Base-by-base conservation (phyloP, 2,329 filamentous ascomycete species). In the Orbilia ellipsospora region DNA sequence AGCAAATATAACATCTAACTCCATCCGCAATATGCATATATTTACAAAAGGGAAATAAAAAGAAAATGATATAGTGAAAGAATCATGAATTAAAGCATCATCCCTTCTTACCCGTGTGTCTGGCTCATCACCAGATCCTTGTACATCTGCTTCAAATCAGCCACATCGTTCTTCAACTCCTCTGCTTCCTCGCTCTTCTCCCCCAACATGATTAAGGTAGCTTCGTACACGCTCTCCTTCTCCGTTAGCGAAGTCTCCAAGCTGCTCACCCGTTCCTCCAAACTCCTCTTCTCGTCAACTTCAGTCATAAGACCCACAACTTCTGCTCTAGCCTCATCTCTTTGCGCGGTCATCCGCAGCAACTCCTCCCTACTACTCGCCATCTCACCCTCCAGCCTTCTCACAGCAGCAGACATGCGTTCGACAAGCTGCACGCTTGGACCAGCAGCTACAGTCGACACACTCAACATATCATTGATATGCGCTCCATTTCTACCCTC, bases 121-220 rank as follows among this genome's bases (percentile, higher is more conserved):
- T 92, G 94, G 81, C 90, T 89, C 83, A 96, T 92, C 57, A 96
- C 91, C 82, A 99, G 83, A 81, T 98, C 94, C 78, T 93, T 89
- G 84, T 98, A 98, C 87, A 99, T 97, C 80, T 90, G 90, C 85
- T 99, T 99, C 82, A 99, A 86, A 85, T 99, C 95, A 78, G 89
- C 86, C 63, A 99, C 91, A 85, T 98, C 95, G 12, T 91, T 90
- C 82, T 87, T 89, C 78, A 99, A 84, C 85, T 99, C 95, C 81
- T 97, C 93, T 1, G 97, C 94, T 80, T 91, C 85, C 85, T 99
- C 95, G 82, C 93, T 97, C 87, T 97, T 97, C 87, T 99, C 95
- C 0, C 95, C 95, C 68, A 99, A 84, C 89, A 98, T 90, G 84
- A 98, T 94, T 63, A 99, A 85, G 73, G 93, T 96, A 13, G 93